These are phyloP conservation scores for Mrakiaceae sp. DNA, from an alignment of 1,284 basidiomycete genomes.

Conservation along the genomic window DNA sequence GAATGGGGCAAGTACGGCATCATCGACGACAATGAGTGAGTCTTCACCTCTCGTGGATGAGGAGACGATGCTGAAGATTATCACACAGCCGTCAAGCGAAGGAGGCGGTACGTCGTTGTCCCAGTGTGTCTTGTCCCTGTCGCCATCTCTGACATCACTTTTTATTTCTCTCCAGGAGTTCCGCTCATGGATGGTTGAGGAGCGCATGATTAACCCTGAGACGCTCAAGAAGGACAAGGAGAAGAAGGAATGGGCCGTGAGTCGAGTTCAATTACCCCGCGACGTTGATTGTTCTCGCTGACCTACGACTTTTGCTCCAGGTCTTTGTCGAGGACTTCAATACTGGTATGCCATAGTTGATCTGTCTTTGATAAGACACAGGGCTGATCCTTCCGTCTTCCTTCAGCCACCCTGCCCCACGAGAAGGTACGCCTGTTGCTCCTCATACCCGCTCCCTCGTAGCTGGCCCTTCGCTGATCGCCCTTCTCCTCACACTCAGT, in stretches of 20 bases:
- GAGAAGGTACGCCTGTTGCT: constrained; percentile 46
- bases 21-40: constrained; percentile 37
- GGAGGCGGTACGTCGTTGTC: constrained; percentile 33
- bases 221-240: constrained; percentile 67
- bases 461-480: not conserved
- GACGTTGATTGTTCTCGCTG: too few species aligned
- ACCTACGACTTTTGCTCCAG: too few species aligned
- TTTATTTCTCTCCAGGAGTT: constrained; percentile 48
- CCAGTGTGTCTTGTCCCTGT: not conserved
- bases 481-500: constrained; percentile 29
- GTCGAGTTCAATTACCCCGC: too few species aligned
- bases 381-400: not conserved
- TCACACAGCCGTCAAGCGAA: constrained; percentile 57
- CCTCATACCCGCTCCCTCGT: not conserved
- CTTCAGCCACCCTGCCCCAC: constrained; percentile 66
- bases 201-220: constrained; percentile 76
- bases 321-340: constrained; percentile 67
- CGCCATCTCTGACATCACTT: not conserved
- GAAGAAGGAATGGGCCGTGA: constrained; percentile 62
- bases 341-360: constrained; percentile 46
- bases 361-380: not conserved
- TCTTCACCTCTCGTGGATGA: not conserved
- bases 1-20: constrained; percentile 83
- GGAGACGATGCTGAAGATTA: not conserved
- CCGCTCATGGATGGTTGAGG: constrained; percentile 78